A percentile compares a stretch with the other conserved stretches of the same genome.
Evolutionary conservation across 2,329 filamentous ascomycete genomes (phyloP).

Genomic region (Pseudofabraea citricarpa): DNA sequence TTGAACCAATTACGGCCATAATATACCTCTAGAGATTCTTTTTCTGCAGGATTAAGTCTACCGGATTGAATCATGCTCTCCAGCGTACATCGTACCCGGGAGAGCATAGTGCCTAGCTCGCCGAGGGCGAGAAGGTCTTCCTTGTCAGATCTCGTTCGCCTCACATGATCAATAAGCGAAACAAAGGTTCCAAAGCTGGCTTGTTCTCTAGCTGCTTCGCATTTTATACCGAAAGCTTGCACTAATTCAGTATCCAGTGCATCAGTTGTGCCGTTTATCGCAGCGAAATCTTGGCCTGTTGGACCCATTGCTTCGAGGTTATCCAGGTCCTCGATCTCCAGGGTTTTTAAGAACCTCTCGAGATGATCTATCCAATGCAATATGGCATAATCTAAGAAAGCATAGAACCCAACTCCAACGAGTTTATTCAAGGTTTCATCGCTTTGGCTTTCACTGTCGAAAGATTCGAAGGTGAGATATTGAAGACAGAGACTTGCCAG

Average conservation of each 20-base stretch:
- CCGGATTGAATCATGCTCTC: conserved; percentile 4
- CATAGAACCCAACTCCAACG: conserved; percentile 13
- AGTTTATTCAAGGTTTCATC: conserved; percentile 4
- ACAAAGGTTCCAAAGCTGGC: background rate
- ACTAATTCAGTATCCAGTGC: background rate
- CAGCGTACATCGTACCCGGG: conserved; percentile 4
- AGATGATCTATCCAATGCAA: conserved; percentile 26
- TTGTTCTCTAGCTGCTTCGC: background rate
- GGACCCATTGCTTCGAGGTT: background rate
- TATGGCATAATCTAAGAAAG: conserved; percentile 27
- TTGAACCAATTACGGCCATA: conserved; percentile 34
- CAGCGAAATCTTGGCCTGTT: conserved; percentile 1
- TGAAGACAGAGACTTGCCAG: conserved; percentile 23
- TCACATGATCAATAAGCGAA: background rate
- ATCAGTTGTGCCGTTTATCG: background rate
- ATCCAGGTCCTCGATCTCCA: conserved; percentile 6
- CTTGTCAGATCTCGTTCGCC: background rate
- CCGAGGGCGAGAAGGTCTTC: background rate
- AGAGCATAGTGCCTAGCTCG: background rate
- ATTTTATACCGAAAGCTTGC: background rate
- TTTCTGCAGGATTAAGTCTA: background rate
- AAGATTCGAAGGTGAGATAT: conserved; percentile 25
- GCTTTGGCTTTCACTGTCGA: conserved; percentile 9
- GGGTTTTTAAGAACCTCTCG: conserved; percentile 6
- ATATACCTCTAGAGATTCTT: conserved; percentile 6